A percentile compares a stretch with the other conserved stretches of the same genome.
These are phyloP conservation scores for Neurospora sp. DNA, from an alignment of 495 filamentous ascomycete genomes.

Conservation along the genomic window DNA sequence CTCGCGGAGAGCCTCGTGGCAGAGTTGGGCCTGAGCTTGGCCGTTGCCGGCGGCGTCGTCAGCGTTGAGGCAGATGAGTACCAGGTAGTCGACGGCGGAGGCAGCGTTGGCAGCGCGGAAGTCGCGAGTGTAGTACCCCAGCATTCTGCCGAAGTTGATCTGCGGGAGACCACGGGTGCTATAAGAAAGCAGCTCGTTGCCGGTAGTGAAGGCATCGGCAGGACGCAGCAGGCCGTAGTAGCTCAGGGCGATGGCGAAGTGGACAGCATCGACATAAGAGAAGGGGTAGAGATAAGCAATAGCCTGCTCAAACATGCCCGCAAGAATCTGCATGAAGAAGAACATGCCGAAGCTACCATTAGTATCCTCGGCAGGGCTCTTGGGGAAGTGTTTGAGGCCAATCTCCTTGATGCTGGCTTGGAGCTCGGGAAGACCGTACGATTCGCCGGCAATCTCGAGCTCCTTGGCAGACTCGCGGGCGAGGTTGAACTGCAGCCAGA, in stretches of 20 bases:
- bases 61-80: conserved; percentile 83
- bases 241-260: conserved; percentile 82
- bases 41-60: conserved; percentile 65
- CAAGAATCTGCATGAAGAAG: conserved; percentile 83
- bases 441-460: conserved; percentile 76
- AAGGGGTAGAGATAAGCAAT: conserved; percentile 81
- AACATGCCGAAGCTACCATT: conserved; percentile 76
- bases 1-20: conserved; percentile 90
- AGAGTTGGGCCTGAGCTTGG: conserved; percentile 67
- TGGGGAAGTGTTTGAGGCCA: conserved; percentile 75
- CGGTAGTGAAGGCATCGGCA: conserved; percentile 56
- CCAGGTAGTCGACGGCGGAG: conserved; percentile 87
- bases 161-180: conserved; percentile 70
- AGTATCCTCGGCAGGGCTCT: conserved; percentile 54
- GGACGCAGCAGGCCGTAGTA: conserved; percentile 90
- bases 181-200: conserved; percentile 61
- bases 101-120: conserved; percentile 83
- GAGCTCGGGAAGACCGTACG: conserved; percentile 79
- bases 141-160: conserved; percentile 85
- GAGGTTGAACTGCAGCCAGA: conserved; percentile 92
- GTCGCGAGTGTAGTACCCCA: conserved; percentile 91
- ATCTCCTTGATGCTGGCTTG: conserved; percentile 78
- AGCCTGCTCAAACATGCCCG: conserved; percentile 92
- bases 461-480: conserved; percentile 77
- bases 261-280: conserved; percentile 83